These are phyloP conservation scores for Floccularia luteovirens DNA, from an alignment of 768 basidiomycete species.

Conservation along the genomic window DNA sequence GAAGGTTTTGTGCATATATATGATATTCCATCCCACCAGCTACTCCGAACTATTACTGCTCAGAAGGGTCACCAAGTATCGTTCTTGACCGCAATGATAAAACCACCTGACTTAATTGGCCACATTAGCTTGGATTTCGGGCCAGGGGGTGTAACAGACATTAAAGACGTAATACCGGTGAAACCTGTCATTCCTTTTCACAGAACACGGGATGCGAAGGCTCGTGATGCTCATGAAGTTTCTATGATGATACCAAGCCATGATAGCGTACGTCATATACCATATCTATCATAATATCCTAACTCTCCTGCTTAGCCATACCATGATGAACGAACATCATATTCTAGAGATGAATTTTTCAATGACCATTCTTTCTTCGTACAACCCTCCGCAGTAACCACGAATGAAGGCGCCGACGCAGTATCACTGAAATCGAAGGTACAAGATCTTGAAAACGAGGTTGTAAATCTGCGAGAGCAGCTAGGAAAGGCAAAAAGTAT, in stretches of 20 bases:
- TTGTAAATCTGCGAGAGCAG: conserved; percentile 56
- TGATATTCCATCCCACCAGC: conserved; percentile 87
- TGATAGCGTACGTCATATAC: conserved; percentile 27
- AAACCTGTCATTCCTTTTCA: conserved; percentile 66
- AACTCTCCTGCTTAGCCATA: conserved; percentile 13
- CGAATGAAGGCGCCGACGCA: conserved; percentile 19
- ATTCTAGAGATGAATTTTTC: conserved; percentile 47
- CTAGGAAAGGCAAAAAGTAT: conserved; percentile 82
- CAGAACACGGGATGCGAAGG: conserved; percentile 58
- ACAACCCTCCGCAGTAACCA: conserved; percentile 24
- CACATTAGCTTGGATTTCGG: conserved; percentile 56
- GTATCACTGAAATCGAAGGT: conserved; percentile 48
- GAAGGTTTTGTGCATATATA: conserved; percentile 72
- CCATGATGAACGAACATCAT: conserved; percentile 26
- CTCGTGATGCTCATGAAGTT: conserved; percentile 66
- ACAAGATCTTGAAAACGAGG: conserved; percentile 65
- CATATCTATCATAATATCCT: neutral
- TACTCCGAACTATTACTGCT: conserved; percentile 70
- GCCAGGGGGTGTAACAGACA: conserved; percentile 27
- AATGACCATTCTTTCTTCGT: conserved; percentile 65
- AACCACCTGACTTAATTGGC: conserved; percentile 82
- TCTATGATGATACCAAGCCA: conserved; percentile 49
- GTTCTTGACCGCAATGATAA: conserved; percentile 69
- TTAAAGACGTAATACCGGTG: conserved; percentile 56
- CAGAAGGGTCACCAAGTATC: conserved; percentile 68